Base-by-base conservation (phyloP, 2,329 filamentous ascomycete species). In the Neopestalotiopsis rosae region DNA sequence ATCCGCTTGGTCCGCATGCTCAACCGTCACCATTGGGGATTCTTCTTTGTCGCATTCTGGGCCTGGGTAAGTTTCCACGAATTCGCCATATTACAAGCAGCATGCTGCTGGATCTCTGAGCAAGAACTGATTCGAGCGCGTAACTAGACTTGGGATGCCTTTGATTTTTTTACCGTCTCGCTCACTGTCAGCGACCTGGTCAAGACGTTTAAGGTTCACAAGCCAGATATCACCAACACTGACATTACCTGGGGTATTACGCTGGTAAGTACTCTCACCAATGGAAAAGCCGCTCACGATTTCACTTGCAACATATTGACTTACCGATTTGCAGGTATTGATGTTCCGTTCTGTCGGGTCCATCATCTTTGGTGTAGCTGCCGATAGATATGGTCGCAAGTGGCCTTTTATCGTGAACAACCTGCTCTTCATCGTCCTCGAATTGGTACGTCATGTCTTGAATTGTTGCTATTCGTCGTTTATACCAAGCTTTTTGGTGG, bases 361-460 rank as follows among this genome's bases (percentile, higher is more conserved):
- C 4, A 78, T 88, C 58, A 24, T 83, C 10, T 89, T 89, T 67
- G 88, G 88, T 70, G 81, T 88, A 32, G 85, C 85, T 0, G 80
- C 84, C 24, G 88, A 90, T 78, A 82, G 86, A 45, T 90, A 87
- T 71, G 88, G 88, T 4, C 81, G 88, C 62, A 89, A 88, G 76
- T 93, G 92, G 90, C 92, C 92, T 1, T 94, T 94, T 82, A 86
- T 94, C 14, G 76, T 92, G 69, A 94, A 94, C 80, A 92, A 94
- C 79, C 70, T 93, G 28, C 83, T 95, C 24, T 89, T 95, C 69
- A 91, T 93, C 49, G 78, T 90, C 5, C 84, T 95, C 10, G 92
- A 95, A 78, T 84, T 94, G 74, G 91, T 91, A 75, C 80, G 83
- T 78, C 10, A 76, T 14, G 24, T 45, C 49, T 17, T 6, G 49